These are phyloP conservation scores for Lodderomyces margitis DNA, from an alignment of 1,139 yeast species.

Conservation along the genomic window DNA sequence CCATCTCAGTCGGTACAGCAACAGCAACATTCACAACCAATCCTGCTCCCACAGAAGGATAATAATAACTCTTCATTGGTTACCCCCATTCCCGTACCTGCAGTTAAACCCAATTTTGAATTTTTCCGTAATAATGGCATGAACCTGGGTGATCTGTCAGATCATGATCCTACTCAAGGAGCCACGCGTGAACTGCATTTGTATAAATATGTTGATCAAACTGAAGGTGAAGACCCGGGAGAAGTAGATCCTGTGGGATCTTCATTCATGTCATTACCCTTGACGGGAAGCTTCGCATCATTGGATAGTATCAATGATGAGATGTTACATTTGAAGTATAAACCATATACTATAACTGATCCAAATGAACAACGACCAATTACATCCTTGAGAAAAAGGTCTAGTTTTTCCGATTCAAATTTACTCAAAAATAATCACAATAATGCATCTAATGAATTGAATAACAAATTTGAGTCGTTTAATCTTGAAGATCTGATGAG, in stretches of 20 bases:
- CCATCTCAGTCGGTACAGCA: conserved; percentile 5
- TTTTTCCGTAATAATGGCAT: neutral
- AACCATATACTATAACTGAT: conserved; percentile 25
- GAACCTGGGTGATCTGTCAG: conserved; percentile 1
- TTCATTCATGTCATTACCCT: conserved; percentile 52
- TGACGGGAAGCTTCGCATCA: conserved; percentile 75
- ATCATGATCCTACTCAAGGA: conserved; percentile 1
- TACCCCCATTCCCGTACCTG: conserved; percentile 23
- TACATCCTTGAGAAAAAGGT: conserved; percentile 10
- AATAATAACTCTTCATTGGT: conserved; percentile 12
- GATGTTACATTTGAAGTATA: conserved; percentile 36
- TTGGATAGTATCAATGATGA: conserved; percentile 72
- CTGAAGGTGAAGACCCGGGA: conserved; percentile 27
- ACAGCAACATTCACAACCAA: conserved; percentile 4
- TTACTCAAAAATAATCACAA: conserved; percentile 9
- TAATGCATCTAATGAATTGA: conserved; percentile 17
- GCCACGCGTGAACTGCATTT: conserved; percentile 9
- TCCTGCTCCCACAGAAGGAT: neutral
- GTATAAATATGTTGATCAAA: conserved; percentile 19
- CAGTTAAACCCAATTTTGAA: conserved; percentile 7
- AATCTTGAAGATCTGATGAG: conserved; percentile 41
- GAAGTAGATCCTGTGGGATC: conserved; percentile 21
- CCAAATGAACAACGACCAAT: conserved; percentile 7
- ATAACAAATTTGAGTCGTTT: conserved; percentile 37
- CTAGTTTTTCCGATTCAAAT: conserved; percentile 17